Evolutionary conservation across 139 green algal species (phyloP), one percentile per base, ranked within the genome.

Genomic region (Zygnema cylindricum): DNA sequence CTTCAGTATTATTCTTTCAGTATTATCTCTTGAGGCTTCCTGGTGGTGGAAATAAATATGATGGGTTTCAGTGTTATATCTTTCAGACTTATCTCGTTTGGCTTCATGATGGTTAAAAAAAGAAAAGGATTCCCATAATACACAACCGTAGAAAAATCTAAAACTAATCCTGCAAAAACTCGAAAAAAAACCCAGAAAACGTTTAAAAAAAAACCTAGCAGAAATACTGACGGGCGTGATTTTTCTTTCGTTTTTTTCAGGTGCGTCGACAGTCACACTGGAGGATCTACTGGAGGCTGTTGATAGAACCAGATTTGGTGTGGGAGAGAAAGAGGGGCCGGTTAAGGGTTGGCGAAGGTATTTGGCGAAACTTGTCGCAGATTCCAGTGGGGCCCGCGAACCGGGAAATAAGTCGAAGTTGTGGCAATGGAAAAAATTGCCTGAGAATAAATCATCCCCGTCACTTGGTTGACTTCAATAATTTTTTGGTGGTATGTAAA

Each of bases 271-370:
- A 1, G 84, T 81, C 2, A 55, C 32, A 25, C 23, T 90, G 78
- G 86, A 90, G 36, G 21, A 90, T 69, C 30, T 90, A 7, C 25
- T 89, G 0, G 86, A 90, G 2, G 86, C 86, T 23, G 78, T 90
- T 35, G 77, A 88, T 22, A 76, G 86, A 23, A 40, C 86, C 2
- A 63, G 16, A 23, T 88, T 75, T 88, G 83, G 83, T 25, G 71
- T 89, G 36, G 83, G 83, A 63, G 49, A 63, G 49, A 63, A 63
- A 63, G 49, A 16, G 49, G 49, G 49, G 7, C 49, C 49, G 7
- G 49, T 63, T 7, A 63, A 16, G 38, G 16, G 55, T 22, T 39
- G 87, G 57, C 69, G 81, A 36, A 69, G 87, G 79, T 41, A 33
- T 22, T 22, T 91, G 7, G 32, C 36, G 1, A 63, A 42, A 30